Evolutionary conservation across 2,329 filamentous ascomycete genomes (phyloP).

Genomic region (Endothia cerciana): DNA sequence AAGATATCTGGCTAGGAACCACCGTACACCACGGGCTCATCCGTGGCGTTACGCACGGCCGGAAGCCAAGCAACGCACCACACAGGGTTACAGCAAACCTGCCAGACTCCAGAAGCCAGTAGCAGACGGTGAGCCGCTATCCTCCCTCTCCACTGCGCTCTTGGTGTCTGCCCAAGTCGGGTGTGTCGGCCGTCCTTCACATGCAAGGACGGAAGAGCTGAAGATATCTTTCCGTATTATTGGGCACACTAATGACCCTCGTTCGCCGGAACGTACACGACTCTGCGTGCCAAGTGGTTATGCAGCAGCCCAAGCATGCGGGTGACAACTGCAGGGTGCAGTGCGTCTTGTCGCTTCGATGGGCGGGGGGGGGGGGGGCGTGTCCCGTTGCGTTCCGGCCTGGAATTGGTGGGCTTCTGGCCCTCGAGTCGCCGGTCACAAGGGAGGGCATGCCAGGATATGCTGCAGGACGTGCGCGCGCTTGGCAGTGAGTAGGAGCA

Average conservation of each 20-base stretch:
- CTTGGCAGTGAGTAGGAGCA: too few species aligned
- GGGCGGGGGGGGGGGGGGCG: too few species aligned
- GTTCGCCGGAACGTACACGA: not conserved
- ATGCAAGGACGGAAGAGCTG: conserved; percentile 4
- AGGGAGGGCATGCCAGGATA: too few species aligned
- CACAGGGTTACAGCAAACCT: not conserved
- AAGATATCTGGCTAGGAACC: too few species aligned
- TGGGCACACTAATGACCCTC: not conserved
- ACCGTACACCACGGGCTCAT: too few species aligned
- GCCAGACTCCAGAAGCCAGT: not conserved
- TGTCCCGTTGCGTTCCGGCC: too few species aligned
- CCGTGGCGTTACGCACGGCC: not conserved
- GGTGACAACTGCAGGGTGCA: conserved; percentile 3
- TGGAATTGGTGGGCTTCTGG: too few species aligned
- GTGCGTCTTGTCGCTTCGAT: not conserved
- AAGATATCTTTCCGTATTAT: not conserved
- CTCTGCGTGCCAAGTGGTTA: not conserved
- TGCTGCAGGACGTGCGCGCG: too few species aligned
- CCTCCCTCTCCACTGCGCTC: not conserved
- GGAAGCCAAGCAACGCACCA: not conserved
- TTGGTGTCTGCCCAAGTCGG: conserved; percentile 1
- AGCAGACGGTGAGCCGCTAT: conserved; percentile 5
- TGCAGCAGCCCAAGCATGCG: not conserved
- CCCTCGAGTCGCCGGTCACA: too few species aligned
- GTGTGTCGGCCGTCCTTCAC: not conserved